Evolutionary conservation across 2,329 filamentous ascomycete genomes (phyloP).

Genomic region (Hymenoscyphus repandus): DNA sequence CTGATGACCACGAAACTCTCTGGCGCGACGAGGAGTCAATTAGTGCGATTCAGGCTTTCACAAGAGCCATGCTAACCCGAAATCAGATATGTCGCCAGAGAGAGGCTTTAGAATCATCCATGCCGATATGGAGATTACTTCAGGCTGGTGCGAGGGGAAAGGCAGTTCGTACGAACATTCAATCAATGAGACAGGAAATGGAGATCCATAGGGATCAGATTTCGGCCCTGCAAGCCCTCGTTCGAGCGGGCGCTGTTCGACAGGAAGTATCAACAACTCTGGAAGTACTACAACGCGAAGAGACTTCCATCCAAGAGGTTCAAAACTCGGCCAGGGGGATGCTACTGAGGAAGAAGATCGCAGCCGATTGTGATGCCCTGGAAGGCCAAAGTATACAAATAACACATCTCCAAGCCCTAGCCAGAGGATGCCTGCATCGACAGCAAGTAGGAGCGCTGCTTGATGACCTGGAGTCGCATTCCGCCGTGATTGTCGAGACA

Average conservation of each 20-base stretch:
- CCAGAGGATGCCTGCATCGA: conserved; percentile 61
- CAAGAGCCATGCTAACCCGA: conserved; percentile 57
- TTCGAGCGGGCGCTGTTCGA: conserved; percentile 50
- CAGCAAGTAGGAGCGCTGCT: conserved; percentile 58
- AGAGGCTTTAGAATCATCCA: conserved; percentile 46
- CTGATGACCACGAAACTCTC: conserved; percentile 48
- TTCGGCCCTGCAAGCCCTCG: conserved; percentile 30
- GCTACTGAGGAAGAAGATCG: conserved; percentile 48
- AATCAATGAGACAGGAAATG: conserved; percentile 45
- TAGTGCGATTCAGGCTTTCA: conserved; percentile 58
- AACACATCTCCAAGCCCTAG: conserved; percentile 59
- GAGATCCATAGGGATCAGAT: conserved; percentile 40
- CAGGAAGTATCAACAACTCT: conserved; percentile 44
- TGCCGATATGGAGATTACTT: conserved; percentile 45
- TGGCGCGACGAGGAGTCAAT: conserved; percentile 46
- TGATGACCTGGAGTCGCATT: conserved; percentile 63
- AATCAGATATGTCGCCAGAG: conserved; percentile 46
- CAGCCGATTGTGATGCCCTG: conserved; percentile 48
- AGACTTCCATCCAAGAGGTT: conserved; percentile 43
- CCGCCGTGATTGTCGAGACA: conserved; percentile 60
- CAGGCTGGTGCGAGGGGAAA: conserved; percentile 39
- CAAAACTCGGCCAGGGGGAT: conserved; percentile 59
- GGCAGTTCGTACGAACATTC: conserved; percentile 40
- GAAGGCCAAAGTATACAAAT: conserved; percentile 52
- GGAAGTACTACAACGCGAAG: conserved; percentile 42